phyloP scores from a whole-genome alignment of 306 rosid genomes.

The Vigna unguiculata region DNA sequence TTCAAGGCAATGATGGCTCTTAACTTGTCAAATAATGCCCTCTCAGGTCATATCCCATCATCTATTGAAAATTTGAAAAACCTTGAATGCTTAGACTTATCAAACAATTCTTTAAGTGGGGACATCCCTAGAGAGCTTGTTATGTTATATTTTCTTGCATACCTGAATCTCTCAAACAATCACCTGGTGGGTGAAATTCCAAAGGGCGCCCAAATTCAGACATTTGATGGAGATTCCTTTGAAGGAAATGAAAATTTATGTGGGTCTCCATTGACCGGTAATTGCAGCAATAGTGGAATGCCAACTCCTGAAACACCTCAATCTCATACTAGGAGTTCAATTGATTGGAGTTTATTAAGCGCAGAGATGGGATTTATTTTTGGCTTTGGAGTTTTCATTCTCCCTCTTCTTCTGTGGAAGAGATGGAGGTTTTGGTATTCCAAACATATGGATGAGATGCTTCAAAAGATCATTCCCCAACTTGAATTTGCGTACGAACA shows the following conservation, averaged over 20 bases:
- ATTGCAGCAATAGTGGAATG: no score
- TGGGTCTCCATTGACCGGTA: no score
- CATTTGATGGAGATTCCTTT: not conserved
- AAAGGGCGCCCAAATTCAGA: not conserved
- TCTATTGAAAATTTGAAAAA: no score
- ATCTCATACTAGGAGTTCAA: not conserved
- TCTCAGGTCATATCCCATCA: no score
- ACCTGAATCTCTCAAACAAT: constrained; percentile 48
- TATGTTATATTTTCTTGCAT: no score
- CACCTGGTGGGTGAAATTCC: constrained; percentile 29
- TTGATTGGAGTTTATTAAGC: constrained; percentile 42
- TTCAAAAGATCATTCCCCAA: not conserved
- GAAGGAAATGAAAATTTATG: constrained; percentile 24
- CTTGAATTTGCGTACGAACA: not conserved
- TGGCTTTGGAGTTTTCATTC: constrained; percentile 17
- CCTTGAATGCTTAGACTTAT: no score
- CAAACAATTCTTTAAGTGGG: no score
- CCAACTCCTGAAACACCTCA: no score
- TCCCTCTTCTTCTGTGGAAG: not conserved
- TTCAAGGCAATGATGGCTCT: no score
- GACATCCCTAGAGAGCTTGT: no score
- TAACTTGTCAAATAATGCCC: no score
- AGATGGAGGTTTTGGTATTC: constrained; percentile 29
- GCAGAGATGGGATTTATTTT: constrained; percentile 33
- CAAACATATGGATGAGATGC: no score